Conservation (phyloP, 2,329 filamentous ascomycete species). For the Diplodia seriata region DNA sequence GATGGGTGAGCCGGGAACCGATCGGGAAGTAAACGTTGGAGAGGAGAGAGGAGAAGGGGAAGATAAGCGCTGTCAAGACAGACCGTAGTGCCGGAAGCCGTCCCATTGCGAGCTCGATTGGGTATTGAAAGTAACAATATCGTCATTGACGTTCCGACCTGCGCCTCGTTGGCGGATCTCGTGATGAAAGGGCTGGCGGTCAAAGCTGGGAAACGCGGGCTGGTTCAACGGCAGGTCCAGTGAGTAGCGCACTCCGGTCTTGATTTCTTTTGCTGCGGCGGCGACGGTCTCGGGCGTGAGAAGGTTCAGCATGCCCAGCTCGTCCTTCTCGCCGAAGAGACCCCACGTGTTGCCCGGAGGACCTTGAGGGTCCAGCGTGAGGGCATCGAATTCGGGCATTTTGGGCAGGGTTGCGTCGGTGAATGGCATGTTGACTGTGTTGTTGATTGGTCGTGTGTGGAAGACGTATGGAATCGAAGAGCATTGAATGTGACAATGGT, state of each 20-base stretch:
- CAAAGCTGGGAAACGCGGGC: conserved; percentile 49
- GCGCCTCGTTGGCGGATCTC: conserved; percentile 41
- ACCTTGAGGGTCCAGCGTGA: conserved; percentile 59
- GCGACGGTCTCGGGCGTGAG: conserved; percentile 57
- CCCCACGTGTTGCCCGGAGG: conserved; percentile 64
- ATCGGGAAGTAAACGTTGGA: background rate
- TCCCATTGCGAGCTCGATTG: conserved; percentile 51
- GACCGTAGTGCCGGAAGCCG: conserved; percentile 48
- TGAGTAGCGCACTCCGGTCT: conserved; percentile 48
- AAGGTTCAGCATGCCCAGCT: conserved; percentile 63
- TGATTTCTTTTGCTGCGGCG: conserved; percentile 55
- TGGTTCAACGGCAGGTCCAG: conserved; percentile 53
- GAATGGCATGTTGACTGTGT: conserved; percentile 1
- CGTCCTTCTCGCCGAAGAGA: conserved; percentile 59
- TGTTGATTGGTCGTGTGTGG: background rate
- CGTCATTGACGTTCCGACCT: conserved; percentile 47
- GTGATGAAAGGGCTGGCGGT: conserved; percentile 42
- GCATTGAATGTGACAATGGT: background rate
- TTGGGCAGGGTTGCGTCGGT: conserved; percentile 31
- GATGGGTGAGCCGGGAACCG: background rate
- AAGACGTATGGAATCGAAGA: background rate
- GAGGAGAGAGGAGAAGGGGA: background rate
- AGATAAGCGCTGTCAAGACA: background rate
- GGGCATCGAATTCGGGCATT: conserved; percentile 52
- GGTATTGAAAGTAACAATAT: conserved; percentile 48